Base-by-base conservation (phyloP, 176 grass and related monocot genomes). In the Phyllostachys edulis region DNA sequence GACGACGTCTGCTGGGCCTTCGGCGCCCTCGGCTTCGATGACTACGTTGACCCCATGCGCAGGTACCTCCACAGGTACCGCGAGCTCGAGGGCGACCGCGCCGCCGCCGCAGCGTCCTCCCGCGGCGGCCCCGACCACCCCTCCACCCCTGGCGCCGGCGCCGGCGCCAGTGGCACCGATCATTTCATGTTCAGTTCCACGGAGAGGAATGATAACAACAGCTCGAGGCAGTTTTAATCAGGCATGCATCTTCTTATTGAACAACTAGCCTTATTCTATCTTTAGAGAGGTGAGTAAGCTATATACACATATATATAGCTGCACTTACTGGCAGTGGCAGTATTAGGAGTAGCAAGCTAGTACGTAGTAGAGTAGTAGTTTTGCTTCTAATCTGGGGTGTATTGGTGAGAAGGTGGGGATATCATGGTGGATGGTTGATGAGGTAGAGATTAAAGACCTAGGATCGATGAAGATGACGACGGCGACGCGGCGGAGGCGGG, bases 1-100 rank as follows among this genome's bases (percentile, higher is more conserved):
- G 94, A 96, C 70, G 94, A 96, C 74, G 86, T 96, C 82, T 96
- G 94, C 85, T 88, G 88, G 88, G 91, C 94, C 84, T 88, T 96
- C 80, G 80, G 67, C 76, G 82, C 91, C 2, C 90, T 96, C 13
- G 94, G 94, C 34, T 92, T 96, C 50, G 94, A 96, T 52, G 90
- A 93, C 79, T 96, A 93, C 82, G 91, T 92, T 36, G 88, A 96
- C 29, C 86, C 94, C 66, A 96, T 96, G 91, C 89, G 86, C 34
- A 86, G 91, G 76, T 96, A 91, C 82, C 82, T 96, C 34, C 73
- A 89, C 84, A 96, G 79, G 84, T 96, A 91, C 80, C 88, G 90
- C 15, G 94, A 93, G 86, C 69, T 90, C 54, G 91, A 93, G 85
- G 94, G 90, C 0, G 90, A 92, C 69, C 72, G 83, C 20, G 91